Base-by-base conservation (phyloP, 2,329 filamentous ascomycete genomes). In the Colletotrichum lini region DNA sequence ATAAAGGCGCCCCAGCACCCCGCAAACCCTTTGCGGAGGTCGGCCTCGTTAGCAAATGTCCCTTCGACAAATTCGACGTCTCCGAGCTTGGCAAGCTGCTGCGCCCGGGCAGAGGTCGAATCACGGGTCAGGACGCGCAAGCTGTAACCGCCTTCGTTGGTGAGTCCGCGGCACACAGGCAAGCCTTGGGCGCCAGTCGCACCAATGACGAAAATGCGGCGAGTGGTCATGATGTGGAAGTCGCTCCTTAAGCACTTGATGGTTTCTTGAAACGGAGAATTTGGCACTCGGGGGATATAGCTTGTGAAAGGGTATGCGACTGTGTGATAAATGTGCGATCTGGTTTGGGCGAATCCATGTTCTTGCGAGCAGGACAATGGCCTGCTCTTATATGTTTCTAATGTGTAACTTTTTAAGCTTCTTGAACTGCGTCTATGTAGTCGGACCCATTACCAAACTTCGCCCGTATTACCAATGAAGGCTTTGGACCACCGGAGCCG, bases 161-260 rank as follows among this genome's bases (percentile, higher is more conserved):
- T 79, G 6, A 85, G 81, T 30, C 82, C 82, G 42, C 80, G 78
- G 62, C 87, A 78, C 1, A 88, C 80, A 1, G 86, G 84, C 16
- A 84, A 81, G 16, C 86, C 86, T 76, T 88, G 86, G 49, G 86
- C 86, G 4, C 86, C 86, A 0, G 86, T 88, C 4, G 82, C 86
- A 38, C 86, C 86, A 53, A 88, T 80, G 59, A 88, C 73, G 73
- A 81, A 79, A 68, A 65, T 49, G 13, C 52, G 62, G 21, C 38
- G 60, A 1, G 75, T 85, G 23, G 35, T 18, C 60, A 63, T 63
- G 53, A 12, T 21, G 10, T 8, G 30, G 1, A 4, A 40, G 12
- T 21, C 6, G 2, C 1, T 15, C 8, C 38, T 54, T 21, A 15
- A 21, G 18, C 0, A 9, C 30, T 8, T 12, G 12, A 18, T 15